A percentile compares a stretch with the other conserved stretches of the same genome.
Evolutionary conservation across 2,329 filamentous ascomycete genomes (phyloP).

Genomic region (Stachybotrys echinatus): DNA sequence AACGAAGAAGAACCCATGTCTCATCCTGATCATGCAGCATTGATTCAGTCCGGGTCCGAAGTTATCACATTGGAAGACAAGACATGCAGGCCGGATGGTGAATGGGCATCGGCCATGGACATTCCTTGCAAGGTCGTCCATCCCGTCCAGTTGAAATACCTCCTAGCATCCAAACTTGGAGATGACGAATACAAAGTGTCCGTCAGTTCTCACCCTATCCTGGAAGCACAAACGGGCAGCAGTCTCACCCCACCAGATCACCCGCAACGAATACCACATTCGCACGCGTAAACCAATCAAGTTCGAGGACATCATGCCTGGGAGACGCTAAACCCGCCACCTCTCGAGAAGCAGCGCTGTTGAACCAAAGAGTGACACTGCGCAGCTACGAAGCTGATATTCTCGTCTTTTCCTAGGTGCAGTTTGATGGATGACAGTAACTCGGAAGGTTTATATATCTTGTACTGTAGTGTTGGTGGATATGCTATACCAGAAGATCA

Average conservation of each 20-base stretch:
- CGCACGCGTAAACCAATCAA: background rate
- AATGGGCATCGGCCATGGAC: background rate
- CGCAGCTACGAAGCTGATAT: too few relatives aligned
- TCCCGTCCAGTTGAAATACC: background rate
- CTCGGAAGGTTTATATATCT: too few relatives aligned
- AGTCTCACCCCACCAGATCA: background rate
- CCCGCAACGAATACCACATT: background rate
- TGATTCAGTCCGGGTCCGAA: background rate
- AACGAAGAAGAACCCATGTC: too few relatives aligned
- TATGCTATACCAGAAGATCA: too few relatives aligned
- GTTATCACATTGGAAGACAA: background rate
- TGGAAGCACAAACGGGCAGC: too few relatives aligned
- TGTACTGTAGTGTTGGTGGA: too few relatives aligned
- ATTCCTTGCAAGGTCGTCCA: background rate
- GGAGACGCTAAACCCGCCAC: background rate
- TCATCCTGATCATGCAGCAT: background rate
- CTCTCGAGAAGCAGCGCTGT: background rate
- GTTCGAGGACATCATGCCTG: background rate
- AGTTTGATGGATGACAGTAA: too few relatives aligned
- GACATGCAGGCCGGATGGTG: background rate
- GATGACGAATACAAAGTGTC: background rate
- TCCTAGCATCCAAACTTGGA: background rate
- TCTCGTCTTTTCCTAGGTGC: too few relatives aligned
- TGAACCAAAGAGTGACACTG: too few relatives aligned
- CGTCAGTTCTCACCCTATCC: background rate